phyloP scores from a whole-genome alignment of 768 basidiomycete genomes.

The Leucocoprinus leucothites region DNA sequence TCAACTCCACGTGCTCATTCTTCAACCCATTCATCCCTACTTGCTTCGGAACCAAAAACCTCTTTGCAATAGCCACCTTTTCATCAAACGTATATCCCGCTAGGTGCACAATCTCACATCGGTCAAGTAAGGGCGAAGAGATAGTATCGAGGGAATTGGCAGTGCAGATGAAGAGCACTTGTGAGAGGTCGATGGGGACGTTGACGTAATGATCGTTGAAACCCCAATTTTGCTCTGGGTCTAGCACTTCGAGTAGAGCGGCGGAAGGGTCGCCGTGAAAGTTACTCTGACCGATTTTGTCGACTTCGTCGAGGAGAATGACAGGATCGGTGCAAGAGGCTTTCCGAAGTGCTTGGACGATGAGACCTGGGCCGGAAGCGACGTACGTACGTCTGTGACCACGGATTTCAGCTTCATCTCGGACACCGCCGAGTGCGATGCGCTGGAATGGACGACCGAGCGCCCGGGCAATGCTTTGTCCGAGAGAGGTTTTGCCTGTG shows the following conservation, averaged over 20 bases:
- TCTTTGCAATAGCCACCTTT: slow-evolving; percentile 85
- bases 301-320: slow-evolving; percentile 87
- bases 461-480: slow-evolving; percentile 82
- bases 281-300: slow-evolving; percentile 84
- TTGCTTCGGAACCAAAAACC: slow-evolving; percentile 90
- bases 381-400: slow-evolving; percentile 78
- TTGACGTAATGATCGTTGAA: slow-evolving; percentile 94
- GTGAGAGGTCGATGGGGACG: slow-evolving; percentile 82
- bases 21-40: slow-evolving; percentile 73
- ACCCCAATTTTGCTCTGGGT: slow-evolving; percentile 88
- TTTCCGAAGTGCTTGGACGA: slow-evolving; percentile 85
- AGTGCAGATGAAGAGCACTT: slow-evolving; percentile 90
- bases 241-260: slow-evolving; percentile 87
- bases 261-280: slow-evolving; percentile 93
- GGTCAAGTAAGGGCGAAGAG: slow-evolving; percentile 81
- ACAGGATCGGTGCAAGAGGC: slow-evolving; percentile 81
- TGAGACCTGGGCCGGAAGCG: slow-evolving; percentile 80
- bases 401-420: slow-evolving; percentile 78
- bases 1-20: slow-evolving; percentile 56
- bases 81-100: slow-evolving; percentile 84
- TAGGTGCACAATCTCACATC: slow-evolving; percentile 84
- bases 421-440: slow-evolving; percentile 87
- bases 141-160: slow-evolving; percentile 90
- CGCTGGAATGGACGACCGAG: slow-evolving; percentile 86
- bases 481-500: slow-evolving; percentile 89